A percentile compares a stretch with the other conserved stretches of the same genome.
Evolutionary conservation across 345 rosid genomes (phyloP).

Genomic region (Camelina sativa): DNA sequence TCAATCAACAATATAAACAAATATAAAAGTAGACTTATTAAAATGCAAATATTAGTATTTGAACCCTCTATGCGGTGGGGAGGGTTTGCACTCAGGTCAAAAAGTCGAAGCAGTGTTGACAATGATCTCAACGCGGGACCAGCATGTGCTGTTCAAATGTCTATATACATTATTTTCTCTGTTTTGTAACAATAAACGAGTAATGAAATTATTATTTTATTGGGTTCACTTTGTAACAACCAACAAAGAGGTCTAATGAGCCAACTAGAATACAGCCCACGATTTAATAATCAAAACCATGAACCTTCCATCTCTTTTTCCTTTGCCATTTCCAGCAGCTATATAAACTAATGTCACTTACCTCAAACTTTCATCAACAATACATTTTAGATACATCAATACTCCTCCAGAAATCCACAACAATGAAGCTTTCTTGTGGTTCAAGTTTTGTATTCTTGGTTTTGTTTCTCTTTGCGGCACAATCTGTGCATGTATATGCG

Average conservation of each 20-base stretch:
- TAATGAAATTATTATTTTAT: constrained; percentile 29
- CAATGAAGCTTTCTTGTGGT: constrained; percentile 38
- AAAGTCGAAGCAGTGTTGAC: constrained; percentile 36
- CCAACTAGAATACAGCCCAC: constrained; percentile 38
- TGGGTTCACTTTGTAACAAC: constrained; percentile 34
- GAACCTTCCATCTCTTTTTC: constrained; percentile 34
- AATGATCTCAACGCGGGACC: constrained; percentile 31
- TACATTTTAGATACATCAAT: constrained; percentile 1
- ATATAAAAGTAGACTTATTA: background rate
- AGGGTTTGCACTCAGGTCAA: constrained; percentile 20
- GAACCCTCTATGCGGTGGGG: constrained; percentile 28
- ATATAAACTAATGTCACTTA: constrained; percentile 28
- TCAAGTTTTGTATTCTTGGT: constrained; percentile 29
- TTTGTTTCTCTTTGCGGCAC: constrained; percentile 37
- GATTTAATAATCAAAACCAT: constrained; percentile 26
- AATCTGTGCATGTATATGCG: constrained; percentile 29
- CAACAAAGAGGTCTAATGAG: constrained; percentile 25
- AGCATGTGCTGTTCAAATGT: constrained; percentile 17
- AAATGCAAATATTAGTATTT: background rate
- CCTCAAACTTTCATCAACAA: constrained; percentile 23
- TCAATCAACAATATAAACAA: background rate
- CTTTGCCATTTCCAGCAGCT: constrained; percentile 18
- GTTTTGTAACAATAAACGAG: constrained; percentile 35
- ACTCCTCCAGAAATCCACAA: background rate
- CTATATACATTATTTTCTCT: constrained; percentile 34